Evolutionary conservation across 352 stramenopile genomes (phyloP), one percentile per base, ranked within the genome.

Genomic region (Blastocystis sp.): DNA sequence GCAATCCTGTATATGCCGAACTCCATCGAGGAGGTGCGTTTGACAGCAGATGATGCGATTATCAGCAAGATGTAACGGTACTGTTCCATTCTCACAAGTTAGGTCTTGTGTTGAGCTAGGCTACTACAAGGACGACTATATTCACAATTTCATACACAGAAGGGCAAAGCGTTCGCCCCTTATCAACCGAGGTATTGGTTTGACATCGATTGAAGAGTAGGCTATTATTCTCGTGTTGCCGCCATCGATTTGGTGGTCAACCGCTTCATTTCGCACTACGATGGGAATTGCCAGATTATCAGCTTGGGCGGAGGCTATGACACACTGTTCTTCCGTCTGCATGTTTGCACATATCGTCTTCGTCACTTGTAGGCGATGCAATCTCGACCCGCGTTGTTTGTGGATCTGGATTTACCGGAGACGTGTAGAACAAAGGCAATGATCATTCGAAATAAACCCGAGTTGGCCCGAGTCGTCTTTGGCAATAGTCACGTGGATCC

Each of bases 81-180:
- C 5, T 62, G 2, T 10, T 38, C 17, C 11, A 34, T 11, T 7
- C 21, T 48, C 53, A 14, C 38, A 11, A 19, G 48, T 9, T 40
- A 84, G 74, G 74, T 67, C 74, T 9, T 84, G 74, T 48, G 61
- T 84, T 28, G 52, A 89, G 21, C 56, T 67, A 14, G 89, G 89
- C 9, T 91, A 91, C 65, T 91, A 89, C 56, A 86, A 90, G 48
- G 89, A 91, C n/a, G 34, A 62, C 2, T 91, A 89, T 71, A 90
- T 91, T 40, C 23, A 74, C 17, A 77, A 84, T 21, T 90, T 91
- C 59, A 74, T 90, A 2, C 70, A 62, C 28, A 23, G 82, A 62
- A 56, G 38, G 45, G 79, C 65, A 53, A 82, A 77, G 28, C 88
- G 89, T 62, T 77, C 89, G 34, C 89, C 89, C 19, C 62, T 91